phyloP scores from a whole-genome alignment of 352 stramenopile species.

The Pythium phragmiticola region DNA sequence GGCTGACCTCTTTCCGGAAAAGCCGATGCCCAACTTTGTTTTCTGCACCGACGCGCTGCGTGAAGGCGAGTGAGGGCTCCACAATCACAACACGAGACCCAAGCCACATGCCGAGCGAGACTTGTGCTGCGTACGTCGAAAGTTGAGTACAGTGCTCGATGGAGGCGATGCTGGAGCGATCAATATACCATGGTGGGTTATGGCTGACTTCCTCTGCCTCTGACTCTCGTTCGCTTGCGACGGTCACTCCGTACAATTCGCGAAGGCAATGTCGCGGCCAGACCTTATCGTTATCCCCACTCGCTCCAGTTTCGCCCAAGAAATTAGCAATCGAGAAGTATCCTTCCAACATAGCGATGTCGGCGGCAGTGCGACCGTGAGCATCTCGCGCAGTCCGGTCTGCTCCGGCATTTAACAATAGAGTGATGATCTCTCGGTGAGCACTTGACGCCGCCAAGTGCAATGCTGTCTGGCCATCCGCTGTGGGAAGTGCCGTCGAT shows the following conservation, averaged over 20 bases:
- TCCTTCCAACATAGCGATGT: background rate
- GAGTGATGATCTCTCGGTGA: slow-evolving; percentile 1
- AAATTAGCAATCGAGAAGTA: background rate
- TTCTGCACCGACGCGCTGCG: background rate
- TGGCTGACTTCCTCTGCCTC: background rate
- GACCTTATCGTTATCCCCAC: background rate
- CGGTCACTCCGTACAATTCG: background rate
- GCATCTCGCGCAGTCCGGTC: slow-evolving; percentile 2
- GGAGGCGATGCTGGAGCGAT: background rate
- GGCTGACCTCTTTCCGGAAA: background rate
- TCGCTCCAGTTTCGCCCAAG: background rate
- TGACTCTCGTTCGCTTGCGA: background rate
- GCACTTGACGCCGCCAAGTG: background rate
- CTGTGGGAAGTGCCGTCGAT: background rate
- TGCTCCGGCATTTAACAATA: background rate
- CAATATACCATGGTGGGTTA: slow-evolving; percentile 8
- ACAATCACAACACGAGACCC: slow-evolving; percentile 1
- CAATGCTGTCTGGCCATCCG: slow-evolving; percentile 8
- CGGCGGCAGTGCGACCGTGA: background rate
- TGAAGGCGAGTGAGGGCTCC: background rate
- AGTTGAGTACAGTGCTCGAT: background rate
- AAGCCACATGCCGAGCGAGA: slow-evolving; percentile 7
- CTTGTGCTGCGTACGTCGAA: background rate
- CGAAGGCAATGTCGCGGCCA: background rate
- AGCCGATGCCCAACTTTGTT: background rate